These are phyloP conservation scores for Ascochyta viciae-villosae DNA, from an alignment of 2,329 filamentous ascomycete genomes.

Conservation along the genomic window DNA sequence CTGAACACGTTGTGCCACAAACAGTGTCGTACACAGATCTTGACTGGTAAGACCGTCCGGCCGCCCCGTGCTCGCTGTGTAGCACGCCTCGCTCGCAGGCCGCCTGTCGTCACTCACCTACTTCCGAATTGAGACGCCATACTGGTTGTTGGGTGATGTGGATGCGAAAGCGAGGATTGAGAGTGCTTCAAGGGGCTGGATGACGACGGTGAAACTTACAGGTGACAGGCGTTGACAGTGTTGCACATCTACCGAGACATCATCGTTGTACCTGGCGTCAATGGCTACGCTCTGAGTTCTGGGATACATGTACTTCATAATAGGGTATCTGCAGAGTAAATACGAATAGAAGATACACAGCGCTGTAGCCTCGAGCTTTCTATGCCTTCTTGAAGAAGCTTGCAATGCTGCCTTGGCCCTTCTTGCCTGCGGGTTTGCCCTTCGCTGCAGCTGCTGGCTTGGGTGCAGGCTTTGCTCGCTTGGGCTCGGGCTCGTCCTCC, in stretches of 20 bases:
- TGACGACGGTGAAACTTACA: neutral
- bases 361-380: neutral
- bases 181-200: neutral
- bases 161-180: neutral
- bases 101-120: slow-evolving; percentile 4
- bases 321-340: slow-evolving; percentile 1
- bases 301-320: neutral
- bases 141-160: neutral
- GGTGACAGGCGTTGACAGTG: neutral
- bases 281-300: neutral
- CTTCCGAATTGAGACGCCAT: neutral
- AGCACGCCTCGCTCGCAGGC: neutral
- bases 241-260: neutral
- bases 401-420: slow-evolving; percentile 82
- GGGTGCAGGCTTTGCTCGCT: slow-evolving; percentile 60
- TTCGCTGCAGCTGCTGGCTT: slow-evolving; percentile 58
- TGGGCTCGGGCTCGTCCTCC: slow-evolving; percentile 76
- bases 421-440: slow-evolving; percentile 54
- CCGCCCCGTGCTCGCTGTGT: slow-evolving; percentile 8
- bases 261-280: neutral
- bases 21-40: slow-evolving; percentile 21
- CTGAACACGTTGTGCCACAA: slow-evolving; percentile 10
- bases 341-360: neutral
- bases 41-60: slow-evolving; percentile 13
- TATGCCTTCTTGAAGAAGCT: slow-evolving; percentile 86